Base-by-base conservation (phyloP, 2,329 filamentous ascomycete species). In the Coleophoma cylindrospora region DNA sequence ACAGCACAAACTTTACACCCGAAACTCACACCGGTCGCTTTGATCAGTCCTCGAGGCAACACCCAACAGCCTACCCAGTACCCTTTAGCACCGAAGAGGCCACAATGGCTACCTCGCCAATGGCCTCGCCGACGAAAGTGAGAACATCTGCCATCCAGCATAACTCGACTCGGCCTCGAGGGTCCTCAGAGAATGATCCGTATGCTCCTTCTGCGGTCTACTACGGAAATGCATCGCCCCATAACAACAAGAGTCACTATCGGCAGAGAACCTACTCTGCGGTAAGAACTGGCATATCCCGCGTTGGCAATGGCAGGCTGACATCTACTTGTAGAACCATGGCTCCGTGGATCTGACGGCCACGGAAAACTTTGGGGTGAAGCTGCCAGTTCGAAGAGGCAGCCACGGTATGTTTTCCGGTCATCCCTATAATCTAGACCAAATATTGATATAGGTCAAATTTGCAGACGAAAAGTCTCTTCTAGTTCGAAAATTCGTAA, bases 401-500 rank as follows among this genome's bases (percentile, higher is more conserved):
- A 66, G 62, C 40, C 64, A 66, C 53, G 64, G 64, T 67, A 49
- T 50, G 60, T 47, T 22, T 22, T 32, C 19, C 22, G 22, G 22
- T 50, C 13, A 10, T 27, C 43, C 5, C 19, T 22, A 15, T 38
- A 5, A 8, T 32, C 3, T 33, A 40, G 34, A 49, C 38, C 10
- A 34, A 19, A 32, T 34, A 43, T 51, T 60, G 22, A 58, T 33
- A 41, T n/a, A 27, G 7, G 45, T 22, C 14, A 10, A 10, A 9
- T 41, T 11, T 43, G 17, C 63, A 94, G 91, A 96, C 73, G 90
- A 91, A 67, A 74, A 76, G 44, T 80, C 83, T 34, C 73, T 81
- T 45, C 75, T 81, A 45, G 81, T 87, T 50, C 87, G 89, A 54
- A 86, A 86, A 59, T 96, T 95, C 69, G 78, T 95, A 36, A 84